Base-by-base conservation (phyloP, 352 stramenopile species). In the Phytophthora fragariae region DNA sequence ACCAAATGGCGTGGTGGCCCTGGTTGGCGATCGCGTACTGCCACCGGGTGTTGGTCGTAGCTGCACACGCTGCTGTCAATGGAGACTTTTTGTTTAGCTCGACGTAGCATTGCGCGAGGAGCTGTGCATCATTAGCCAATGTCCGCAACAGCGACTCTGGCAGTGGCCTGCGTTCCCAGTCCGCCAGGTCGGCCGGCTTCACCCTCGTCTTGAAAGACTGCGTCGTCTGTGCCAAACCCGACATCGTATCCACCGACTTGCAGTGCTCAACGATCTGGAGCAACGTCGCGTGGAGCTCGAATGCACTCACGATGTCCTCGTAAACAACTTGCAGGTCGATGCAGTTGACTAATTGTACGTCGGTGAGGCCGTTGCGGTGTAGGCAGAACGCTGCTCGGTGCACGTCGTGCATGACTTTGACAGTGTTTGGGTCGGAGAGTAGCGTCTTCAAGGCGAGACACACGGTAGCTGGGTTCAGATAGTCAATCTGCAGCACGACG, bases 311-410 rank as follows among this genome's bases (percentile, higher is more conserved):
- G 27, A 31, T 2, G 1, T 29, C 54, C 52, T 80, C 73, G 50
- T 73, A 71, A 27, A 68, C 53, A 15, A 81, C 33, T 19, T 78
- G 70, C 54, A 81, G 50, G 37, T 81, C 75, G 7, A 78, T 31
- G 27, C 53, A 52, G 31, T 80, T 77, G 8, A 54, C 14, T 9
- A 64, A 31, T 17, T n/a, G 35, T 2, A 33, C 31, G 14, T 56
- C 27, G 2, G 5, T 35, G 4, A 59, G 19, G 5, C 53, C 53
- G 4, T 49, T 49, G 5, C 35, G 41, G 24, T 62, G 54, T 10
- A 69, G 53, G 5, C 10, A 69, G n/a, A 35, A 62, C 0, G 67
- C 58, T 9, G 46, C 67, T 19, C 67, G 59, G 24, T 69, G 59
- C 2, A 70, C 17, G 19, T 63, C 19, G 44, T 74, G 46, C 59